Conservation (phyloP, 1,139 yeast species). For the Diutina sp. region DNA sequence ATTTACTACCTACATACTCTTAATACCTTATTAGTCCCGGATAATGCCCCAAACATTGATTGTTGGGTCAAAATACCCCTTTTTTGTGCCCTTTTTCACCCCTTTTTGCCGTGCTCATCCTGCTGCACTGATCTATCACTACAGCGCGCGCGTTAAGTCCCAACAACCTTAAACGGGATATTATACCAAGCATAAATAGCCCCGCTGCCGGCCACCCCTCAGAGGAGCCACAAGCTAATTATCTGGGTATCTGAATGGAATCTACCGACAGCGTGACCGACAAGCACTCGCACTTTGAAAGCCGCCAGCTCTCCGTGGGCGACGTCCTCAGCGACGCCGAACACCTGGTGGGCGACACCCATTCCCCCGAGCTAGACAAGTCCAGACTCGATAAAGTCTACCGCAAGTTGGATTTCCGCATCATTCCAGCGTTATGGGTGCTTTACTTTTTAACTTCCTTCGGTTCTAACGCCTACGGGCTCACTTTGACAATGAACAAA, state of each 20-base stretch:
- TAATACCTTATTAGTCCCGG: too few relatives aligned
- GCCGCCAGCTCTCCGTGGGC: not conserved
- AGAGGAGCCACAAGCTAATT: not conserved
- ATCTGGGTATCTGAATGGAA: not conserved
- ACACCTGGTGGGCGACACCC: not conserved
- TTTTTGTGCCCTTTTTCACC: too few relatives aligned
- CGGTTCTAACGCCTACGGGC: slow-evolving; percentile 68
- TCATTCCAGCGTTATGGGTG: slow-evolving; percentile 77
- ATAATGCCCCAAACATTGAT: too few relatives aligned
- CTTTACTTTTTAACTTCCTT: slow-evolving; percentile 71
- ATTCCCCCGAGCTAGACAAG: not conserved
- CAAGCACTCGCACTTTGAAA: not conserved
- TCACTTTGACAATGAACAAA: slow-evolving; percentile 70
- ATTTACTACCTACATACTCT: not conserved
- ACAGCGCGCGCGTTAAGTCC: not conserved
- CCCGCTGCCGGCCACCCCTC: not conserved
- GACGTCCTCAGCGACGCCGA: not conserved
- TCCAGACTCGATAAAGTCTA: slow-evolving; percentile 42
- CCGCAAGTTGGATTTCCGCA: slow-evolving; percentile 52
- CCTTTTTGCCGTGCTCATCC: not conserved
- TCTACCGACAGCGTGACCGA: not conserved
- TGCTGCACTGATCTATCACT: not conserved
- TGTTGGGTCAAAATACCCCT: too few relatives aligned
- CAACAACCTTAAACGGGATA: not conserved
- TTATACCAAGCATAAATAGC: not conserved